phyloP scores from a whole-genome alignment of 139 green algal species.

The Chara braunii region DNA sequence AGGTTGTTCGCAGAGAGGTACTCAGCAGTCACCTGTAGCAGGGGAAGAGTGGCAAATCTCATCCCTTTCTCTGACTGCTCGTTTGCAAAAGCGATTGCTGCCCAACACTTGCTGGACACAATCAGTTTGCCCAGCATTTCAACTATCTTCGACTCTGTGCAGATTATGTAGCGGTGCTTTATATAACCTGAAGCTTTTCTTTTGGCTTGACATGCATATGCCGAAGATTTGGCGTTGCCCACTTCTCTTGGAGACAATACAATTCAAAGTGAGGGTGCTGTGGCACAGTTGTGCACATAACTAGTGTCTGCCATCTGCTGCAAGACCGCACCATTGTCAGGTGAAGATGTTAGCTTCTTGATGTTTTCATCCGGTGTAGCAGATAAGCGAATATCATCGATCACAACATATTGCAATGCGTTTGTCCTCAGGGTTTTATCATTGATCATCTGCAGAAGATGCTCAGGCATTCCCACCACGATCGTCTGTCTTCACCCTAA shows the following conservation, averaged over 20 bases:
- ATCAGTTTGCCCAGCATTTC: slow-evolving; percentile 8
- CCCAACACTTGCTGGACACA: slow-evolving; percentile 5
- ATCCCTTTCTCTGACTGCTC: no score
- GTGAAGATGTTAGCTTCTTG: slow-evolving; percentile 9
- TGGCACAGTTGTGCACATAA: slow-evolving; percentile 23
- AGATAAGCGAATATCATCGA: slow-evolving; percentile 34
- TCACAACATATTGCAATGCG: slow-evolving; percentile 15
- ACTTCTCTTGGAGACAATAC: slow-evolving; percentile 28
- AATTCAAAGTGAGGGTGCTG: slow-evolving; percentile 17
- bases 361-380: slow-evolving; percentile 5
- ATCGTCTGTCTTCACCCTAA: no score
- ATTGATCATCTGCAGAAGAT: slow-evolving; percentile 19
- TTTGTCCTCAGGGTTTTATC: slow-evolving; percentile 8
- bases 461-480: slow-evolving; percentile 26
- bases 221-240: slow-evolving; percentile 2
- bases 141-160: slow-evolving; percentile 7
- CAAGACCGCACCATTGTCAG: slow-evolving; percentile 14
- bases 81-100: slow-evolving; percentile 23
- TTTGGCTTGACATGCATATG: slow-evolving; percentile 18
- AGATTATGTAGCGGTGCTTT: slow-evolving; percentile 8
- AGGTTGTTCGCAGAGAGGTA: no score
- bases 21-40: no score
- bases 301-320: slow-evolving; percentile 14
- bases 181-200: slow-evolving; percentile 7
- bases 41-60: no score